phyloP scores from a whole-genome alignment of 441 rosid genomes.

The Flueggea neowawraea region DNA sequence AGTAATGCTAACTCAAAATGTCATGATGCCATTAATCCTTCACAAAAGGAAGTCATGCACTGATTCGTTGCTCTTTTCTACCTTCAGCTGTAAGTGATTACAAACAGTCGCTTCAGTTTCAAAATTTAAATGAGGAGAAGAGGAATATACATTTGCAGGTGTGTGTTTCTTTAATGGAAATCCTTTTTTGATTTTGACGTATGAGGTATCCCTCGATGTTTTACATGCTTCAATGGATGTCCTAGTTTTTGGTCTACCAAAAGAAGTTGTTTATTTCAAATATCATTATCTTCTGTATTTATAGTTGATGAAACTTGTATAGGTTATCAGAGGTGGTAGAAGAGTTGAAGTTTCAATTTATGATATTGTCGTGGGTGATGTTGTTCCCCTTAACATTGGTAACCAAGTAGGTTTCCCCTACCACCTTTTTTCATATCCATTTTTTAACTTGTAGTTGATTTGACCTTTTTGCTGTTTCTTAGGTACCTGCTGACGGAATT shows the following conservation, averaged over 20 bases:
- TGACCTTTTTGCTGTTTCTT: constrained; percentile 14
- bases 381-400: constrained; percentile 90
- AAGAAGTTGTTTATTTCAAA: not conserved
- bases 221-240: not conserved
- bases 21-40: not conserved
- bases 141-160: constrained; percentile 95
- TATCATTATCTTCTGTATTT: constrained; percentile 8
- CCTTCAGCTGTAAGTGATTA: constrained; percentile 93
- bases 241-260: not conserved
- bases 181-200: not conserved
- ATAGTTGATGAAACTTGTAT: constrained; percentile 13
- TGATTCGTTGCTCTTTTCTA: constrained; percentile 11
- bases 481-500: constrained; percentile 99
- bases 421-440: not conserved
- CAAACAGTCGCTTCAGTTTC: constrained; percentile 96
- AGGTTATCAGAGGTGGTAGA: constrained; percentile 95
- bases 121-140: constrained; percentile 92
- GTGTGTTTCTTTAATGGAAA: constrained; percentile 23
- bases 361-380: constrained; percentile 91
- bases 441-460: constrained; percentile 1
- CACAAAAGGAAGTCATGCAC: not conserved
- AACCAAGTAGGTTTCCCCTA: constrained; percentile 58
- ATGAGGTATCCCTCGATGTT: not conserved
- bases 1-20: no score
- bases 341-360: constrained; percentile 91